Base-by-base conservation (phyloP, 2,329 filamentous ascomycete species). In the Ramularia endophylla region DNA sequence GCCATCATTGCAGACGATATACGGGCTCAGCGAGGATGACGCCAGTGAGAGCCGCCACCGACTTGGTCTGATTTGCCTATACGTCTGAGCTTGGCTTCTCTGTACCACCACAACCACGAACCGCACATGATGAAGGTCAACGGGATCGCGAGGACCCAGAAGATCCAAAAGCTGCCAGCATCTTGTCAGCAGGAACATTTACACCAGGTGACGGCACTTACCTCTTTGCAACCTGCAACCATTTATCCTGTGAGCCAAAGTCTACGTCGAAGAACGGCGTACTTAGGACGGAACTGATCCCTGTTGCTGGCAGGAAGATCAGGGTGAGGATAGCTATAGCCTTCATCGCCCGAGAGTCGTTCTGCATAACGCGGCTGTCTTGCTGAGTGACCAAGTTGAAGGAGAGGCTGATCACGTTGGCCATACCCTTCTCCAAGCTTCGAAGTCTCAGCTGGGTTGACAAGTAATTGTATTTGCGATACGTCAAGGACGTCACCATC, bases 361-460 rank as follows among this genome's bases (percentile, higher is more conserved):
- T 51, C 36, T 61, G 55, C 51, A 67, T 57, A 3, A 60, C 46
- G 13, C 52, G 54, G 31, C 57, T 65, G 49, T 68, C 65, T 15
- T 54, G 54, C 44, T 66, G 63, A 3, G 61, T 64, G 15, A 68
- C 64, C 1, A 65, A 54, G 36, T 69, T 63, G 50, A 66, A 68
- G 2, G 46, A 44, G 5, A 67, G 52, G 37, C 62, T 59, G 27
- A 66, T 62, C 8, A 65, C 57, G 39, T 67, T 67, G 17, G 58
- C 48, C 40, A 65, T 60, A 4, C 65, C 56, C 37, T 56, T 58
- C 25, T 66, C 58, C 8, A 67, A 46, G 37, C 62, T 65, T 3
- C 42, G 29, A 4, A 65, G 49, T 5, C 62, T 58, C 17, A 62
- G 47, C 34, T 62, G 56, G 3, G 61, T 62, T 4, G 60, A 63